These are phyloP conservation scores for Colletotrichum agaves DNA, from an alignment of 2,329 filamentous ascomycete species.

Conservation along the genomic window DNA sequence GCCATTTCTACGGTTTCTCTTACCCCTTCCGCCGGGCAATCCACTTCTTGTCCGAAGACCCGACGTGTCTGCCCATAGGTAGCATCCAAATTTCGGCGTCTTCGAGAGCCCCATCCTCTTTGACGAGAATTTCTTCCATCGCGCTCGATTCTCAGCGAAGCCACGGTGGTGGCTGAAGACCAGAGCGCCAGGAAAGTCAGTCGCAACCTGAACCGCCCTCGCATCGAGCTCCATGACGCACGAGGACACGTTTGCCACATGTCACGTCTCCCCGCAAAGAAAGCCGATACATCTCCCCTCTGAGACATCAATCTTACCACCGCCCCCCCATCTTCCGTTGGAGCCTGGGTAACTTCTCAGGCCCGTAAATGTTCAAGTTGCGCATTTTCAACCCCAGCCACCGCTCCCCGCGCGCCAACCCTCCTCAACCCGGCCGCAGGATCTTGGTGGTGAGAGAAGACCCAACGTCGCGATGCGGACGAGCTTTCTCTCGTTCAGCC, in stretches of 20 bases:
- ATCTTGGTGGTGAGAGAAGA: background rate
- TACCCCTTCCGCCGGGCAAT: slow-evolving; percentile 7
- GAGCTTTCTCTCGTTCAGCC: slow-evolving; percentile 10
- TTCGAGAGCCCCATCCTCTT: background rate
- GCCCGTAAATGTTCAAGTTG: background rate
- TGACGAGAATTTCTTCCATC: background rate
- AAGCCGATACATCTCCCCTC: background rate
- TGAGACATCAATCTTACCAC: background rate
- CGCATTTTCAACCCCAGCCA: slow-evolving; percentile 13
- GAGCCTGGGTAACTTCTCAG: slow-evolving; percentile 7
- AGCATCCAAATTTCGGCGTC: slow-evolving; percentile 17
- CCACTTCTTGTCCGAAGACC: slow-evolving; percentile 16
- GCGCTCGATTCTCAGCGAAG: slow-evolving; percentile 5
- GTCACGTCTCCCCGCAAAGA: slow-evolving; percentile 16
- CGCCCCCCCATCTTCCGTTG: slow-evolving; percentile 15
- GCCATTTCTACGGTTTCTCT: background rate
- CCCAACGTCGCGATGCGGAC: slow-evolving; percentile 19
- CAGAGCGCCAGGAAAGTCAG: background rate
- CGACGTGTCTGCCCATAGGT: slow-evolving; percentile 18
- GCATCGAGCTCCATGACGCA: background rate
- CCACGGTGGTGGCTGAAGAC: slow-evolving; percentile 20
- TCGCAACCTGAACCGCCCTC: background rate
- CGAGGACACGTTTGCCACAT: slow-evolving; percentile 23
- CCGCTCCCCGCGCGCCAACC: slow-evolving; percentile 1
- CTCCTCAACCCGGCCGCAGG: background rate